Percentiles rank a stretch among this genome's conserved stretches.
phyloP scores from a whole-genome alignment of 83 land plant species.

The Diphasiastrum complanatum region DNA sequence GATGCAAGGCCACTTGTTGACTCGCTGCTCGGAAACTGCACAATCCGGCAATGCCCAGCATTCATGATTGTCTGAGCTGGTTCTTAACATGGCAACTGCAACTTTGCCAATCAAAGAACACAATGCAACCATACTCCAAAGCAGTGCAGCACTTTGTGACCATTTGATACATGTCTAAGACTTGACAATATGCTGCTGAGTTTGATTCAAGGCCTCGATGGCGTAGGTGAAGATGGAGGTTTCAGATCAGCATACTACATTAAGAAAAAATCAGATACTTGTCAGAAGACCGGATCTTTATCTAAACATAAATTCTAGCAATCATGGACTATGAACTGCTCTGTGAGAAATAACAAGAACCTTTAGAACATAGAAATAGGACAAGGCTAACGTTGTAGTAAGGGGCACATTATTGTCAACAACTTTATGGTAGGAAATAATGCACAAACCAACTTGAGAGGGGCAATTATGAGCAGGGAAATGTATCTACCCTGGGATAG shows the following conservation, averaged over 20 bases:
- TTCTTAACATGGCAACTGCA: too few species aligned
- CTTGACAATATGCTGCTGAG: too few species aligned
- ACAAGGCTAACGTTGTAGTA: not conserved
- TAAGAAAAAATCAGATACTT: not conserved
- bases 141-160: too few species aligned
- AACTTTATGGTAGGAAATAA: not conserved
- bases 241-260: conserved; percentile 65
- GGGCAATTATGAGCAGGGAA: too few species aligned
- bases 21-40: too few species aligned
- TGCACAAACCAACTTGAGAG: too few species aligned
- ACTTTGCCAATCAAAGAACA: too few species aligned
- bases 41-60: too few species aligned
- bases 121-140: too few species aligned
- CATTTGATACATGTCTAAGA: too few species aligned
- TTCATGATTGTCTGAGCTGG: too few species aligned
- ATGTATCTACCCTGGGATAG: conserved; percentile 47
- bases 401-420: not conserved
- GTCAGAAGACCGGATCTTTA: not conserved
- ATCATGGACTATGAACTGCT: not conserved
- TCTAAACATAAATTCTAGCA: not conserved
- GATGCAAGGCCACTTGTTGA: too few species aligned
- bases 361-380: not conserved
- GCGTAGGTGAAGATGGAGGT: conserved; percentile 58
- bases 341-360: not conserved
- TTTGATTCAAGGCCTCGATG: conserved; percentile 52